Evolutionary conservation across 495 filamentous ascomycete genomes (phyloP), one percentile per base, ranked within the genome.

Genomic region (Annulohypoxylon nitens): DNA sequence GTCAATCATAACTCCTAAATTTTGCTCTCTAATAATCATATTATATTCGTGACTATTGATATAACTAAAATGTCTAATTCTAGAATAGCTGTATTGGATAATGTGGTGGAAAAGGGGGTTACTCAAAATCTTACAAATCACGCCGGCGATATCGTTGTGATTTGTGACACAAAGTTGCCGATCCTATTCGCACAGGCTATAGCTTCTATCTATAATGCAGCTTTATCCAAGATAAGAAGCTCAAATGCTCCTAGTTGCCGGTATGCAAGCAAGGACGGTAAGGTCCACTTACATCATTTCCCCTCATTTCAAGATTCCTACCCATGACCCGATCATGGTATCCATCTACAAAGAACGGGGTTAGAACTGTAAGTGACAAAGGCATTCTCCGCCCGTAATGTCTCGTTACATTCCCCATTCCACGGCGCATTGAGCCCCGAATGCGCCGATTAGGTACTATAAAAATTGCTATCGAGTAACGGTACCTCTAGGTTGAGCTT

Each of bases 291-390:
- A 26, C 53, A 57, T 36, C 33, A 58, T 39, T 58, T 58, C 54
- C 54, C 54, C 54, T 58, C 54, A 39, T 58, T 58, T 39, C 34
- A 54, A 54, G 23, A n/a, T 54, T 33, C 12, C 14, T 12, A 54
- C 25, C 50, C 50, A 30, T 54, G 50, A 33, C 10, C 20, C 20
- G 30, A 54, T 5, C 11, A 1, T 33, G 11, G 20, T 23, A 53
- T 16, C 54, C 54, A 23, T 58, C 23, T 12, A 25, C 4, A 51
- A 51, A 25, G 48, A 12, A 51, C 20, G 23, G 18, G 18, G 11
- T 25, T 23, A 30, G 9, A 30, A 20, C 2, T 54, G 33, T 54
- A 54, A 2, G 0, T 14, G 39, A 14, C 3, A 43, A 14, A 0
- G 11, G 10, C 39, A n/a, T 43, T 43, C 39, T 43, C 39, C 39